Percentiles rank a stretch among this genome's conserved stretches.
These are phyloP conservation scores for Yamadazyma songkhlaensis DNA, from an alignment of 1,139 yeast genomes.

Conservation along the genomic window DNA sequence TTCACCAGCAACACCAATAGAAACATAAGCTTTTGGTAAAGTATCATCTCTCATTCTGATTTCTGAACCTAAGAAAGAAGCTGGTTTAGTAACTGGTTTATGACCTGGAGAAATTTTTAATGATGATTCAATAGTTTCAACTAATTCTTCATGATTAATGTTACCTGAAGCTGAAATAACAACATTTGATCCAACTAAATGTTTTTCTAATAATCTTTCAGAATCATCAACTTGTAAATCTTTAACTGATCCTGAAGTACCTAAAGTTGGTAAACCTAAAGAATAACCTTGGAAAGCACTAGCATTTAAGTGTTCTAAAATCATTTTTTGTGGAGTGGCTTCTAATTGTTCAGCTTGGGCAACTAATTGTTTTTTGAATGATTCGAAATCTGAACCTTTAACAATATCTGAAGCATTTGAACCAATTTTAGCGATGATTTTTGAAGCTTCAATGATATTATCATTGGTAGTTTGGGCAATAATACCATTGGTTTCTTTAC, in stretches of 20 bases:
- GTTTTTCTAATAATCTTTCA: slow-evolving; percentile 50
- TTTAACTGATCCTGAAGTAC: slow-evolving; percentile 62
- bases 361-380: slow-evolving; percentile 35
- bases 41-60: slow-evolving; percentile 87
- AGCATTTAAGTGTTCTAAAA: slow-evolving; percentile 70
- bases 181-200: slow-evolving; percentile 60
- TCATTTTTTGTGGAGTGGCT: slow-evolving; percentile 45
- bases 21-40: slow-evolving; percentile 72
- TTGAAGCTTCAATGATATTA: slow-evolving; percentile 42
- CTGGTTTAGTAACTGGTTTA: slow-evolving; percentile 52
- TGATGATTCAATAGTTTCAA: slow-evolving; percentile 56
- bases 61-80: slow-evolving; percentile 78
- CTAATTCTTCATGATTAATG: slow-evolving; percentile 64
- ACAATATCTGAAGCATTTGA: slow-evolving; percentile 32
- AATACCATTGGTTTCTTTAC: slow-evolving; percentile 55
- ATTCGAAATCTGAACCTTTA: slow-evolving; percentile 32
- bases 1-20: slow-evolving; percentile 75
- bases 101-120: slow-evolving; percentile 50
- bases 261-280: slow-evolving; percentile 69
- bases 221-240: slow-evolving; percentile 60
- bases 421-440: slow-evolving; percentile 32
- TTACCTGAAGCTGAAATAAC: slow-evolving; percentile 76
- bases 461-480: slow-evolving; percentile 49
- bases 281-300: slow-evolving; percentile 86
- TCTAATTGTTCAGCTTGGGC: slow-evolving; percentile 45